These are phyloP conservation scores for Encephalitozoon hellem DNA, from an alignment of 371 early-diverging fungal genomes.

Conservation along the genomic window DNA sequence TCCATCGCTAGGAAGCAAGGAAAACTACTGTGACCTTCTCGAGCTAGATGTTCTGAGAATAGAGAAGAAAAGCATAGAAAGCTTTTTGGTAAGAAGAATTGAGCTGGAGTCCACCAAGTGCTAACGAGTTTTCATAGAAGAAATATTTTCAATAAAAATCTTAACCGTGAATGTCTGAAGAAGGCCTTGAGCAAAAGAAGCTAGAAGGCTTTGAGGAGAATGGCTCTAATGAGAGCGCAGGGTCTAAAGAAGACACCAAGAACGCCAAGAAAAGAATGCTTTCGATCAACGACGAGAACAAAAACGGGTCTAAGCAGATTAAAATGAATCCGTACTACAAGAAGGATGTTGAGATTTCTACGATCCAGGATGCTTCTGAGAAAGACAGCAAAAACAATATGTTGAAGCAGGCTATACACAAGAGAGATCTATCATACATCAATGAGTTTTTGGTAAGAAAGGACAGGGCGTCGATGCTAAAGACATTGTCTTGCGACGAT, in stretches of 20 bases:
- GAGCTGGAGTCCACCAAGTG: neutral
- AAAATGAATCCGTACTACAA: neutral
- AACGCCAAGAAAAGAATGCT: neutral
- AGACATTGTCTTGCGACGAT: neutral
- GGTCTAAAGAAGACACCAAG: no score
- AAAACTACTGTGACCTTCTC: slow-evolving; percentile 66
- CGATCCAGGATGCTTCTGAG: neutral
- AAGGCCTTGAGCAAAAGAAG: neutral
- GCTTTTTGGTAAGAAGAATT: neutral
- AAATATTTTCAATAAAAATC: neutral
- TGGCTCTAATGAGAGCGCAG: neutral
- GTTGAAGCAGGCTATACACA: slow-evolving; percentile 5
- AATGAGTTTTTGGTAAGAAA: slow-evolving; percentile 2
- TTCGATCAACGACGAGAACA: neutral
- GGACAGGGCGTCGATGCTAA: slow-evolving; percentile 6
- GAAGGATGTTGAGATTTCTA: neutral
- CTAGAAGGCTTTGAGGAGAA: neutral
- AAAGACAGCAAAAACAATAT: neutral
- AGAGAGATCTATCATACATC: neutral
- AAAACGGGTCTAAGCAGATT: neutral
- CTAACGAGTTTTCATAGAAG: neutral
- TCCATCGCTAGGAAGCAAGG: slow-evolving; percentile 69
- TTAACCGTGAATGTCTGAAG: neutral
- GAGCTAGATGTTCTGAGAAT: slow-evolving; percentile 74
- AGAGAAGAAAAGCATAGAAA: slow-evolving; percentile 54